Evolutionary conservation across 371 early-diverging fungal species (phyloP), one percentile per base, ranked within the genome.

Genomic region (Gilbertella persicaria): DNA sequence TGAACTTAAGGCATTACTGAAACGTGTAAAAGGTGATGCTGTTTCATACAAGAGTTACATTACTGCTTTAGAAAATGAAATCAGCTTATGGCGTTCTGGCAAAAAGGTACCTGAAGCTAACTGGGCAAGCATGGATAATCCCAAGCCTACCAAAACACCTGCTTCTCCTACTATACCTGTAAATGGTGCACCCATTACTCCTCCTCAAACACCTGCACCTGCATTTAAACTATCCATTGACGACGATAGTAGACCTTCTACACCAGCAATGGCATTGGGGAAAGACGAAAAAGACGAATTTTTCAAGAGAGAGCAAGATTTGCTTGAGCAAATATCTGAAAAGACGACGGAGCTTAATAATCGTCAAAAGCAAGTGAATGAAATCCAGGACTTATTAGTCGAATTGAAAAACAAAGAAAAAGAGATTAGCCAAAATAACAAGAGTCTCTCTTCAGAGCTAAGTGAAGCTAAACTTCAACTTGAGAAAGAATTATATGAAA

Each of bases 251-350:
- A 78, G 93, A 23, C 85, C 94, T 1, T 75, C 84, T 0, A 93
- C 95, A 20, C 93, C 95, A 7, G 85, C 85, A 10, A 77, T 86
- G 29, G 79, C 70, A 5, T 71, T 96, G 26, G 84, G 83, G 30
- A 83, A 89, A 40, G 97, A 96, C 61, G 96, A 97, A 66, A 82
- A 94, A 30, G 96, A 97, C 37, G 97, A 94, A 55, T 95, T 95
- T 59, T 58, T 96, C 72, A 84, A 85, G 45, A 85, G 97, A 30
- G 97, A 98, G 64, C 95, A 94, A 69, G 97, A 97, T 61, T 78
- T 97, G 44, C 80, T 85, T 50, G 95, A 97, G 55, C 88, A 91
- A 55, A 73, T 97, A 14, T 81, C 91, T 5, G 94, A 96, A 58
- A 94, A 93, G 65, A 89, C 88, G 48, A 64, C 79, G 5, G 86